Base-by-base conservation (phyloP, 495 filamentous ascomycete species). In the Hypomontagnella submonticulosa region DNA sequence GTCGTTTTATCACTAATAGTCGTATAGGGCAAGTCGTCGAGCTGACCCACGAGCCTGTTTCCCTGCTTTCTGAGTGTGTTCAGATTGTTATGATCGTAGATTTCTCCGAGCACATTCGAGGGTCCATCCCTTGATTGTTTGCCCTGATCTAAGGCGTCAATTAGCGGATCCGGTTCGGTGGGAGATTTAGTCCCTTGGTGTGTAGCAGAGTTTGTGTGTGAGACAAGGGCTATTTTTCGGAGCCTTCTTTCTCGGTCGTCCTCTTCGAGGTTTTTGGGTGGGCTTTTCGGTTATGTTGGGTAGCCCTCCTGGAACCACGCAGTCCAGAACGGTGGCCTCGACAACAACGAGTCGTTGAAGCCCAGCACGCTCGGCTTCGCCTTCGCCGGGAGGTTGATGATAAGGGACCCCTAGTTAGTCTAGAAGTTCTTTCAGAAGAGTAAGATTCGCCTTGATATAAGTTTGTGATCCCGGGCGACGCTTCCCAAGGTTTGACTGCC, bases 351-450 rank as follows among this genome's bases (percentile, higher is more conserved):
- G 53, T 4, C 40, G 42, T 38, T 75, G 65, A 43, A 75, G 67
- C 23, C 60, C 68, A 19, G 64, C 73, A 30, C 73, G 73, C 11
- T 73, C 73, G 12, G 73, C 73, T 44, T 64, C 73, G 9, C 70
- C 68, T 48, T 73, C 70, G 13, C 58, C 67, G 8, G 72, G 72
- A 10, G 71, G 68, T 19, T 71, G 54, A 19, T 75, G 73, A 33
- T 66, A 64, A 0, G 68, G 73, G 4, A 75, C 52, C 10, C 65
- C 70, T 13, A 71, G 23, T 11, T 70, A 55, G 11, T 65, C 64
- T 1, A 75, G 43, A 0, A 66, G 47, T 18, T 75, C 70, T 38
- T 63, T 71, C 0, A 73, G 47, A 18, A 73, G 61, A 5, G 51
- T 8, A 15, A 68, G 40, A 20, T 70, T 68, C 1, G 57, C 40